Evolutionary conservation across 768 basidiomycete species (phyloP).

Genomic region (Lactifluus pinguis): DNA sequence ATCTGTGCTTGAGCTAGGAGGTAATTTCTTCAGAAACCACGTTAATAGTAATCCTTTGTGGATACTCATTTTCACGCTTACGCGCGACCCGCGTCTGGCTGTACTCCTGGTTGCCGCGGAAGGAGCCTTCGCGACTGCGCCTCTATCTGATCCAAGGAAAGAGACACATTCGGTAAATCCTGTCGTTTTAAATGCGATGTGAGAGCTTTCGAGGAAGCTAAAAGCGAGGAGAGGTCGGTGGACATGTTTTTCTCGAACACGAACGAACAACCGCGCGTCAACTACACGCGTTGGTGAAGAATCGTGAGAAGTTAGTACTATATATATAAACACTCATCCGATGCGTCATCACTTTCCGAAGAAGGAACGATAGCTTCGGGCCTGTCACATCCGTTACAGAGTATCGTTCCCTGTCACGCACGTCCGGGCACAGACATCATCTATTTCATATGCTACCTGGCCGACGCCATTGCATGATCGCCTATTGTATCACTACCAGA

Average conservation of each 20-base stretch:
- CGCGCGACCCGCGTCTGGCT: conserved; percentile 68
- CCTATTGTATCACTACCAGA: not conserved
- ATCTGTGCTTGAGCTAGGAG: conserved; percentile 90
- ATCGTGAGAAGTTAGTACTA: not conserved
- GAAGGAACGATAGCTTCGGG: too few species aligned
- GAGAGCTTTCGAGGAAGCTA: conserved; percentile 62
- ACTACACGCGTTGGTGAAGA: not conserved
- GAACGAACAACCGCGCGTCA: not conserved
- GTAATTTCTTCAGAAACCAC: conserved; percentile 53
- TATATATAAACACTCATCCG: not conserved
- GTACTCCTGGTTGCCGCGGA: conserved; percentile 53
- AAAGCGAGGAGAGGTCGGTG: conserved; percentile 58
- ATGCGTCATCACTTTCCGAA: too few species aligned
- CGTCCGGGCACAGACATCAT: not conserved
- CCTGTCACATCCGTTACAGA: too few species aligned
- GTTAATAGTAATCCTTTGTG: conserved; percentile 7
- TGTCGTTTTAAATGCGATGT: conserved; percentile 69
- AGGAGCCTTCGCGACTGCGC: conserved; percentile 82
- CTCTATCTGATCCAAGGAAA: conserved; percentile 93
- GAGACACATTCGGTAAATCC: conserved; percentile 80
- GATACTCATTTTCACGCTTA: conserved; percentile 27
- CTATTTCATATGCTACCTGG: not conserved
- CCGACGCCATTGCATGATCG: too few species aligned
- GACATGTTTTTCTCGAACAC: conserved; percentile 20
- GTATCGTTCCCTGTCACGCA: too few species aligned